Conservation (phyloP, 345 rosid species). For the Dimocarpus longan region DNA sequence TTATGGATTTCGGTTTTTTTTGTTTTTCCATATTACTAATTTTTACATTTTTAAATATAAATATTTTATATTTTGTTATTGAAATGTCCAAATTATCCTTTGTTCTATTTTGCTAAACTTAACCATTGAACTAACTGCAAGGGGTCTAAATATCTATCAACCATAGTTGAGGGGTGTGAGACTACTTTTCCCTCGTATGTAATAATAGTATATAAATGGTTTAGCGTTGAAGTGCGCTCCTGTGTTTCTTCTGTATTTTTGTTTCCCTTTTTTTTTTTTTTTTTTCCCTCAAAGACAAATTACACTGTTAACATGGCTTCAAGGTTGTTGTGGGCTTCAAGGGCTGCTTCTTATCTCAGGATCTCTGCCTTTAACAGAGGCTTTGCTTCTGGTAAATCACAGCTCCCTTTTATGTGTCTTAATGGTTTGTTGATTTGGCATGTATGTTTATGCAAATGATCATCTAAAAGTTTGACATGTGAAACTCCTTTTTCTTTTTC, state of each 20-base stretch:
- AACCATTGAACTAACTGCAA: no score
- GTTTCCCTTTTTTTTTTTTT: no score
- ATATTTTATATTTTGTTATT: no score
- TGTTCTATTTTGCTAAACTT: no score
- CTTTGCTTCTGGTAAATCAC: constrained; percentile 63
- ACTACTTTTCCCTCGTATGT: background rate
- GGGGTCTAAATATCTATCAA: no score
- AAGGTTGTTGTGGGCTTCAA: constrained; percentile 82
- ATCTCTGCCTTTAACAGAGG: constrained; percentile 75
- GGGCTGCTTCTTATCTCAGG: constrained; percentile 87
- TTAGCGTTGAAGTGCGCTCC: background rate
- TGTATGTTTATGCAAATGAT: constrained; percentile 12
- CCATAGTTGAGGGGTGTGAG: no score
- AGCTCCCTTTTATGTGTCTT: background rate
- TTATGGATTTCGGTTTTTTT: no score
- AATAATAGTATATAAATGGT: background rate
- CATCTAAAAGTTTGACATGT: background rate
- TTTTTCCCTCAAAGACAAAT: background rate
- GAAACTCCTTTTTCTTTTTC: background rate
- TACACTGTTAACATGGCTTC: constrained; percentile 59
- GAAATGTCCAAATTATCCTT: no score
- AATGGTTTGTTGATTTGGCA: background rate
- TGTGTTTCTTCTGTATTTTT: no score
- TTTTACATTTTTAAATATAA: no score
- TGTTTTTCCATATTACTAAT: no score